Conservation (phyloP, 1,284 basidiomycete species). For the Athelia sp. region DNA sequence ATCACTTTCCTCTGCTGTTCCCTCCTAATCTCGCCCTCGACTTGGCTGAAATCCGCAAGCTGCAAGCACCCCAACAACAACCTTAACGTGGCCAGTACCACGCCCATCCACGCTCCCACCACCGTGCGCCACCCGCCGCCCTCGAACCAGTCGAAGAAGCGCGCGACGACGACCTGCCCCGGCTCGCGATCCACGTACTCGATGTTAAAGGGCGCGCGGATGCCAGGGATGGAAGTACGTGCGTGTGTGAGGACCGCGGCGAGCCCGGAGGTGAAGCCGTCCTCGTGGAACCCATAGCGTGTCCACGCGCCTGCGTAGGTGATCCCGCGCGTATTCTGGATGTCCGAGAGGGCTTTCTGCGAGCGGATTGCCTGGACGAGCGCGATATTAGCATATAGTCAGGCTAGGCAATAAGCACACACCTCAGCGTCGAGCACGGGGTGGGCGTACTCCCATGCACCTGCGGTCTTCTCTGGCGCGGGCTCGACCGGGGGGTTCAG, state of each 20-base stretch:
- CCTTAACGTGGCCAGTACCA: constrained; percentile 6
- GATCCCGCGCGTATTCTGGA: constrained; percentile 65
- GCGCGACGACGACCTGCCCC: constrained; percentile 12
- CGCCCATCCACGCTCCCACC: constrained; percentile 9
- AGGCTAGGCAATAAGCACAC: too few species aligned
- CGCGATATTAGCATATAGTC: too few species aligned
- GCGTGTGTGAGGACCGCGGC: constrained; percentile 28
- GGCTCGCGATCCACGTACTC: constrained; percentile 16
- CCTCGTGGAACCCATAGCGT: constrained; percentile 79
- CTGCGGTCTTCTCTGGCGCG: constrained; percentile 39
- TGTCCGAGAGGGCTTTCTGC: constrained; percentile 47
- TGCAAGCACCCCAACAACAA: too few species aligned
- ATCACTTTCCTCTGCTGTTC: too few species aligned
- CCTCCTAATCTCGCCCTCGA: too few species aligned
- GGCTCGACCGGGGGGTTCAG: constrained; percentile 71
- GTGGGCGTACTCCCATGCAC: constrained; percentile 64
- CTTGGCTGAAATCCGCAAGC: too few species aligned
- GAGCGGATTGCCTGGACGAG: constrained; percentile 56
- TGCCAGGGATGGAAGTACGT: constrained; percentile 9
- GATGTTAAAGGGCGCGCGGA: constrained; percentile 25
- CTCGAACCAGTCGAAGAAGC: constrained; percentile 28
- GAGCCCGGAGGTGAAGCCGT: constrained; percentile 70
- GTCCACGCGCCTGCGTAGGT: constrained; percentile 79
- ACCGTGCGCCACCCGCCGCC: constrained; percentile 16
- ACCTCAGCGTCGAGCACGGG: constrained; percentile 54